Percentiles rank a stretch among this genome's conserved stretches.
Evolutionary conservation across 352 stramenopile species (phyloP).

Genomic region (Pythium brassicae): DNA sequence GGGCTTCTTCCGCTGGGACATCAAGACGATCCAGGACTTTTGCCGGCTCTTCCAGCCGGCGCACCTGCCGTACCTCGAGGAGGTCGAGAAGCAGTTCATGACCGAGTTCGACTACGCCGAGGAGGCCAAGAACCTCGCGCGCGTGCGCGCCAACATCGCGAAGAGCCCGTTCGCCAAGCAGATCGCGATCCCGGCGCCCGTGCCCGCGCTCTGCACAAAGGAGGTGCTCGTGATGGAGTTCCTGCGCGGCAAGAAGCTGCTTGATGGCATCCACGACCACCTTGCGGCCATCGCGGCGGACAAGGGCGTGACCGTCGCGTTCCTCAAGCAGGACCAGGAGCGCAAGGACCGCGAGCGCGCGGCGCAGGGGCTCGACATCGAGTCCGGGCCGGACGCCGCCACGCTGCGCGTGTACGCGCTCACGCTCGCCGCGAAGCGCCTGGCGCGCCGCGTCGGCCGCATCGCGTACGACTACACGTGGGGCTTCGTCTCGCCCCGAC

Average conservation of each 20-base stretch:
- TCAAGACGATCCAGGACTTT: slow-evolving; percentile 96
- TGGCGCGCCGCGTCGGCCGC: slow-evolving; percentile 31
- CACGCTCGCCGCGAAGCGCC: slow-evolving; percentile 36
- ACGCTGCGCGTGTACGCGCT: slow-evolving; percentile 51
- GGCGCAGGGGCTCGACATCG: slow-evolving; percentile 60
- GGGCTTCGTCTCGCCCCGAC: slow-evolving; percentile 61
- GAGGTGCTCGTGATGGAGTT: slow-evolving; percentile 96
- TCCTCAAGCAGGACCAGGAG: slow-evolving; percentile 76
- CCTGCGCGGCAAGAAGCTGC: slow-evolving; percentile 80
- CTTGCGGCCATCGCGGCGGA: slow-evolving; percentile 85
- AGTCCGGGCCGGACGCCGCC: slow-evolving; percentile 56
- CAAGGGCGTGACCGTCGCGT: slow-evolving; percentile 81
- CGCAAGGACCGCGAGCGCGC: slow-evolving; percentile 64
- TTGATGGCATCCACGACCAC: slow-evolving; percentile 89
- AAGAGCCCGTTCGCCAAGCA: slow-evolving; percentile 63
- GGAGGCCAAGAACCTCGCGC: slow-evolving; percentile 89
- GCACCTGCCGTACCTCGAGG: slow-evolving; percentile 90
- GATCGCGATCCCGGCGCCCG: slow-evolving; percentile 83
- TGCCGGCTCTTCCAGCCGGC: slow-evolving; percentile 93
- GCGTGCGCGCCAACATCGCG: slow-evolving; percentile 87
- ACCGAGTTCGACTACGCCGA: slow-evolving; percentile 96
- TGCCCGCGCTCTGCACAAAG: slow-evolving; percentile 90
- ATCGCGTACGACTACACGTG: slow-evolving; percentile 82
- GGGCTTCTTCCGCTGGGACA: slow-evolving; percentile 93
- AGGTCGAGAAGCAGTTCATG: slow-evolving; percentile 98